Evolutionary conservation across 164 flowering plant species (phyloP), one percentile per base, ranked within the genome.

Genomic region (Hamamelis virginiana): DNA sequence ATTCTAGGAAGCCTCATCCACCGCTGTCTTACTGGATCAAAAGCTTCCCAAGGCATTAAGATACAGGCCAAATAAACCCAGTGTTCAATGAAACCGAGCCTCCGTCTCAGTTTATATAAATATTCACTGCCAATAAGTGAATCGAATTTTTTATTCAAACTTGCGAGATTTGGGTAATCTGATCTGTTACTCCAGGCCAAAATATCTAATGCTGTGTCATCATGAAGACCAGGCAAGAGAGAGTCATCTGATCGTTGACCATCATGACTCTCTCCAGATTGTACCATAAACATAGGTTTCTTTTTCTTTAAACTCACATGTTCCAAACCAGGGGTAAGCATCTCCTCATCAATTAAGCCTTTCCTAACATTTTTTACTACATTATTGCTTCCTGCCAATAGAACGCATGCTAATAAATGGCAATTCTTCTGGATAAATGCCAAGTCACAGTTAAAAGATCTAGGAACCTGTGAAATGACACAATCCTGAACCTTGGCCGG

Each of bases 1-100:
- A 80, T 80, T 46, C 45, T 64, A 1, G 86, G 88, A 14, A 82
- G 56, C 19, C 53, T 69, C 84, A 78, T 82, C 88, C 88, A 84
- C 28, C 68, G 72, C 33, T 65, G 52, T 2, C 78, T 38, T 1
- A 55, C 25, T 0, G 88, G 82, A 75, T 84, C 81, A 61, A 78
- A 84, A 0, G 78, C 81, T 28, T 82, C 86, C 87, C 87, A 84
- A 4, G 45, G 69, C 67, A 61, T 74, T 0, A 70, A 41, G 47
- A 27, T 52, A 69, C 84, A 84, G 12, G 72, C 69, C 13, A 84
- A 64, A 66, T 71, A 84, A 45, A 84, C 77, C 88, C 88, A 82
- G 38, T 84, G 82, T 45, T 84, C 86, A 9, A 75, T 62, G 0
- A 84, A 56, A 1, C 83, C 80, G 11, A 70, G 46, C 68, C 50